Evolutionary conservation across 1,139 yeast genomes (phyloP).

Genomic region (Tardiomyces blankii): DNA sequence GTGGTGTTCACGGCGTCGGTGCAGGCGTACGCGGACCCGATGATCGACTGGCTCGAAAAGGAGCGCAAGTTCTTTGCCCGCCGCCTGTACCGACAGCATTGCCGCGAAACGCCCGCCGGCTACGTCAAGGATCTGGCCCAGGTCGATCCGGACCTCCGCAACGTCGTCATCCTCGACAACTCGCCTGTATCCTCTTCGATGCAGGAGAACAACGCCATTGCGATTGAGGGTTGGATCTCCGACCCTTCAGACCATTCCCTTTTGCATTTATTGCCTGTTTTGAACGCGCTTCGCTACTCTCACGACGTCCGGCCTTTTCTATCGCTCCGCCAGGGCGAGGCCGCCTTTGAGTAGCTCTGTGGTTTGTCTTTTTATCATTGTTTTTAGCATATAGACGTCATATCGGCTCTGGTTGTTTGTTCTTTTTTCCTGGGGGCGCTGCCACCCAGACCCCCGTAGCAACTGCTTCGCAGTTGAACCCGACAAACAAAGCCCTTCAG

Average conservation of each 20-base stretch:
- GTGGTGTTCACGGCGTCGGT: conserved; percentile 83
- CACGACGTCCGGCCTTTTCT: conserved; percentile 80
- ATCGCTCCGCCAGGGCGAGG: conserved; percentile 69
- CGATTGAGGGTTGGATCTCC: conserved; percentile 95
- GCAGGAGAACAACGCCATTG: conserved; percentile 80
- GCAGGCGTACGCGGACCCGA: conserved; percentile 93
- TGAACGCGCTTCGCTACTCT: conserved; percentile 66
- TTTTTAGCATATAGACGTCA: background rate
- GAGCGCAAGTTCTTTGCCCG: conserved; percentile 40
- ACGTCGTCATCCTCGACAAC: conserved; percentile 76
- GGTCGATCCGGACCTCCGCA: conserved; percentile 46
- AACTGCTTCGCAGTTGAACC: background rate
- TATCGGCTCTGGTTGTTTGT: too few relatives aligned
- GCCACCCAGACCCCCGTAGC: background rate
- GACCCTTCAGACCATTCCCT: conserved; percentile 84
- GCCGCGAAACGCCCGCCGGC: conserved; percentile 59
- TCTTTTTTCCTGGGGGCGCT: too few relatives aligned
- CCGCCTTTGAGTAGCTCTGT: conserved; percentile 38
- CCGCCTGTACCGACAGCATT: conserved; percentile 70
- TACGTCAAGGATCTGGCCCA: conserved; percentile 75
- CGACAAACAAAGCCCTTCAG: too few relatives aligned
- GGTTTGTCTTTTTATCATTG: background rate
- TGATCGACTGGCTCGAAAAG: conserved; percentile 75
- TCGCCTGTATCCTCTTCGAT: conserved; percentile 81
- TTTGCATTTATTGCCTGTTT: conserved; percentile 66